Percentiles rank a stretch among this genome's conserved stretches.
phyloP scores from a whole-genome alignment of 2,329 filamentous ascomycete species.

The Lachnellula arida region DNA sequence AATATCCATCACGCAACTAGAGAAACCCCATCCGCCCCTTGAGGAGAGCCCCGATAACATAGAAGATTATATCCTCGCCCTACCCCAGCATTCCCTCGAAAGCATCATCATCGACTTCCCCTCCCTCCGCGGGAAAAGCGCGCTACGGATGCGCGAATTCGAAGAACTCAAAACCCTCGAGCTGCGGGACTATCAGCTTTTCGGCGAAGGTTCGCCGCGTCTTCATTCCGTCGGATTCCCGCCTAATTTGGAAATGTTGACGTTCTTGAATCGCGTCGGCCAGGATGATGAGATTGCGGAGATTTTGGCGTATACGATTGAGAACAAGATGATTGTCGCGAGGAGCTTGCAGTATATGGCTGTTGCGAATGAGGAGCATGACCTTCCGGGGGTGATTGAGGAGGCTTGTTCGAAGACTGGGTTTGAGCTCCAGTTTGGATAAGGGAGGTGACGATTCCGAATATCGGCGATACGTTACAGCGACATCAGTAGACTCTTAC shows the following conservation, averaged over 20 bases:
- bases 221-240: conserved; percentile 44
- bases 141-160: conserved; percentile 43
- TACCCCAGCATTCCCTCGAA: conserved; percentile 40
- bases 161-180: conserved; percentile 37
- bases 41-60: conserved; percentile 45
- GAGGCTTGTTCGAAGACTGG: conserved; percentile 28
- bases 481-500: no score
- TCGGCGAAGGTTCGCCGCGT: conserved; percentile 41
- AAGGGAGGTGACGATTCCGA: neutral
- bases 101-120: conserved; percentile 43
- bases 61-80: conserved; percentile 43
- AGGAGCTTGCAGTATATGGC: conserved; percentile 37
- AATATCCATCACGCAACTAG: conserved; percentile 44
- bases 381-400: conserved; percentile 33
- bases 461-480: no score
- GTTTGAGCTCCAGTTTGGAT: neutral
- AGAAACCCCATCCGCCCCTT: conserved; percentile 37
- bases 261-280: conserved; percentile 43
- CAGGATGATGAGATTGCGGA: conserved; percentile 45
- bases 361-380: conserved; percentile 33
- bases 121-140: conserved; percentile 36
- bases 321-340: conserved; percentile 36
- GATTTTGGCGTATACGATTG: conserved; percentile 38
- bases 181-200: conserved; percentile 45
- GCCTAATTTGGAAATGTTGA: conserved; percentile 41